Percentiles rank a stretch among this genome's conserved stretches.
Conservation (phyloP, 345 rosid species). For the Lepidium africanum region DNA sequence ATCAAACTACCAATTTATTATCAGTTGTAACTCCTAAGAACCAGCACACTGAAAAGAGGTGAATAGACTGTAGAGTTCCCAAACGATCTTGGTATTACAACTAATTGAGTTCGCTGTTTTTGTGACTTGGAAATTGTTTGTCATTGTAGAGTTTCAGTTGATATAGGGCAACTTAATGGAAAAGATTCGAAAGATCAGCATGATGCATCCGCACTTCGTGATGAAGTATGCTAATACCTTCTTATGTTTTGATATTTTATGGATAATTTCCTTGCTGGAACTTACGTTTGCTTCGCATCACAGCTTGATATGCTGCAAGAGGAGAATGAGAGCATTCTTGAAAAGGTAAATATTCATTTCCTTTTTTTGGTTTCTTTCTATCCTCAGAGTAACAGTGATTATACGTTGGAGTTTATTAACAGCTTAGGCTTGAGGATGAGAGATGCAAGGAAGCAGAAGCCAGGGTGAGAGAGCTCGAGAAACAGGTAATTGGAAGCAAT, state of each 20-base stretch:
- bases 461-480: constrained; percentile 92
- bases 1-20: constrained; percentile 27
- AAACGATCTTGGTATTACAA: not conserved
- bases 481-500: constrained; percentile 50
- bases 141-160: constrained; percentile 52
- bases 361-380: not conserved
- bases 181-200: constrained; percentile 51
- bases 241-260: not conserved
- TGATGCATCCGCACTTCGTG: constrained; percentile 88
- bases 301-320: constrained; percentile 95
- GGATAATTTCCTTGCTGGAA: not conserved
- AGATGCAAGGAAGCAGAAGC: constrained; percentile 82
- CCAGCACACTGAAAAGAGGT: constrained; percentile 60
- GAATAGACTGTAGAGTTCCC: not conserved
- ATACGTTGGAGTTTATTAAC: constrained; percentile 24
- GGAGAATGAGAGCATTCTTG: constrained; percentile 67
- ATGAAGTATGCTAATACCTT: constrained; percentile 53
- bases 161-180: constrained; percentile 36
- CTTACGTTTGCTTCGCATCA: constrained; percentile 8
- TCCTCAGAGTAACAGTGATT: not conserved
- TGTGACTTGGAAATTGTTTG: not conserved
- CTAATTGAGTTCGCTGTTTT: constrained; percentile 7
- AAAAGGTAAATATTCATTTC: constrained; percentile 40
- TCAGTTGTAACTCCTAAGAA: constrained; percentile 60
- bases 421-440: constrained; percentile 92